Conservation (phyloP, 306 rosid species). For the Morella rubra region DNA sequence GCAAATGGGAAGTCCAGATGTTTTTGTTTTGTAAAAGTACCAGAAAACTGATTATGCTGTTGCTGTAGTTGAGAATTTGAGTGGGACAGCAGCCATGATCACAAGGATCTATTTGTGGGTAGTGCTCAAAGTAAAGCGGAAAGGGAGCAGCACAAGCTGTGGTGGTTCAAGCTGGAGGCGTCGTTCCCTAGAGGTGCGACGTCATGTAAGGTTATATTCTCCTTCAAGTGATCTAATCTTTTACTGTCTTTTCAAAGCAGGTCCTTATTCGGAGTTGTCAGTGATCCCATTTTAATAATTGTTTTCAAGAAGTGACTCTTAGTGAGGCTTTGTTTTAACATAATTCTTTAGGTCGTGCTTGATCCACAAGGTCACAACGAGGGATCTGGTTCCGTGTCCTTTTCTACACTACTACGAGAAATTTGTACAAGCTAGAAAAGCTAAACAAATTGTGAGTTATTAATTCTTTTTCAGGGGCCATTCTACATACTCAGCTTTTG, state of each 20-base stretch:
- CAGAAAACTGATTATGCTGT: slow-evolving; percentile 55
- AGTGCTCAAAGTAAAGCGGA: slow-evolving; percentile 78
- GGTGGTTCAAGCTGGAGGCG: slow-evolving; percentile 67
- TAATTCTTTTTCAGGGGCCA: background rate
- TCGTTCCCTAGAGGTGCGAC: slow-evolving; percentile 78
- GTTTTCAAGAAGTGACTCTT: slow-evolving; percentile 13
- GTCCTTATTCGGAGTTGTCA: background rate
- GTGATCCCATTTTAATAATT: background rate
- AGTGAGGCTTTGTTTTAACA: slow-evolving; percentile 5
- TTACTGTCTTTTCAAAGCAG: background rate
- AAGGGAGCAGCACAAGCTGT: slow-evolving; percentile 81
- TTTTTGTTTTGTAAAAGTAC: slow-evolving; percentile 85
- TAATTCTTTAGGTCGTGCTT: slow-evolving; percentile 49
- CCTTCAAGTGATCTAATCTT: background rate
- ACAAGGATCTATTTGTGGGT: slow-evolving; percentile 63
- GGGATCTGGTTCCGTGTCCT: slow-evolving; percentile 88
- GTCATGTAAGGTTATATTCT: slow-evolving; percentile 66
- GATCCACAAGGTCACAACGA: slow-evolving; percentile 61
- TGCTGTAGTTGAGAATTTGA: slow-evolving; percentile 62
- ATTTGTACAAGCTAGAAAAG: slow-evolving; percentile 76
- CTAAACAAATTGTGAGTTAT: slow-evolving; percentile 61
- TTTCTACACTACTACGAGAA: slow-evolving; percentile 72
- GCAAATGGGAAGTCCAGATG: slow-evolving; percentile 66
- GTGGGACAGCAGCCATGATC: slow-evolving; percentile 61
- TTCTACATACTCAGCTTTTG: background rate